Base-by-base conservation (phyloP, 495 filamentous ascomycete species). In the Xylaria intraflava region DNA sequence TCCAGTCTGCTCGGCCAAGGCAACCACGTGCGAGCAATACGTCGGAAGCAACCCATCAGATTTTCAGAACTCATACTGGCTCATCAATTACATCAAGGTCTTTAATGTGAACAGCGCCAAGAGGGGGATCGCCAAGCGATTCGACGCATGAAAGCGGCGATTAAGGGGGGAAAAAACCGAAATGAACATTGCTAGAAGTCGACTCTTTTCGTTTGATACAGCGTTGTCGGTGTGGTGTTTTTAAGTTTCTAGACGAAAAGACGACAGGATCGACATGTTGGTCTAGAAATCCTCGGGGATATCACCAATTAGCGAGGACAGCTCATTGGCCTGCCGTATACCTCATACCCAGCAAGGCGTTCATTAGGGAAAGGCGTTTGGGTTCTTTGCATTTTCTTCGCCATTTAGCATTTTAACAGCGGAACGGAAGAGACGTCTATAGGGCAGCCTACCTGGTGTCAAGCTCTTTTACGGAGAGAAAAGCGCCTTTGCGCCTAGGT, bases 31-130 rank as follows among this genome's bases (percentile, higher is more conserved):
- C 61, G 63, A 78, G 49, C 77, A 76, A 12, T 88, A 78, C 59
- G 87, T 91, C n/a, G 75, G 72, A n/a, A 58, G 71, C 42, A 80
- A 87, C 61, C 85, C 86, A 0, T 39, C 58, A 7, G 76, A 69
- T 6, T 89, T 85, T 60, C 58, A 67, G 50, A 66, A 88, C 16
- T 74, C 83, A 2, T 90, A 84, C 69, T 91, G 87, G 86, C 64
- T 80, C 36, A 78, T 91, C 61, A 87, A 87, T 58, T 84, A 72
- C 3, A 70, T 88, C 61, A 81, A 64, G 65, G 76, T 87, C n/a
- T 88, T 79, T 62, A 72, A 83, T 57, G 61, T 60, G 12, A 16
- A 33, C 10, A 42, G 42, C 33, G 27, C 55, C 24, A 40, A 44
- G 23, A 58, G 12, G 38, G 26, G 30, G 1, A 17, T 54, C 5